A percentile compares a stretch with the other conserved stretches of the same genome.
Conservation (phyloP, 345 rosid genomes). For the Euphorbia peplus region DNA sequence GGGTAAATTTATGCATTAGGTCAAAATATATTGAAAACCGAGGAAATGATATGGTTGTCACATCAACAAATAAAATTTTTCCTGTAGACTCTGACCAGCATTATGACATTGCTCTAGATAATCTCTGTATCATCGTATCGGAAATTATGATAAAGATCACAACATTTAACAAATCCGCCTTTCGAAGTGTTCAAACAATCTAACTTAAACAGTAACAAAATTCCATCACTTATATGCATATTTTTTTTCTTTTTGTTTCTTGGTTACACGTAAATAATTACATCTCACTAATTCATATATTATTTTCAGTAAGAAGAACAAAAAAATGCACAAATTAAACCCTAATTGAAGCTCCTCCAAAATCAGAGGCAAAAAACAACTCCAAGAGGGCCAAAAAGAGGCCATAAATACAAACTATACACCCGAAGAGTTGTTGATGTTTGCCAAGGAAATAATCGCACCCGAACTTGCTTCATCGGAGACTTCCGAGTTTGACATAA, state of each 20-base stretch:
- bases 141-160: too few relatives aligned
- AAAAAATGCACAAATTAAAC: conserved; percentile 18
- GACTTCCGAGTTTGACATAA: conserved; percentile 46
- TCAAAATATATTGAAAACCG: too few relatives aligned
- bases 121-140: too few relatives aligned
- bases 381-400: background rate
- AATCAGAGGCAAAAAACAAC: conserved; percentile 23
- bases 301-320: background rate
- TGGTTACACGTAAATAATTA: conserved; percentile 8
- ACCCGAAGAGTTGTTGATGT: conserved; percentile 52
- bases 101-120: too few relatives aligned
- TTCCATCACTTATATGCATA: background rate
- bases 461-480: conserved; percentile 55
- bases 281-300: background rate
- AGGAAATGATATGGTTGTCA: too few relatives aligned
- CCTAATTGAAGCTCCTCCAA: conserved; percentile 2
- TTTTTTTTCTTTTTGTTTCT: background rate
- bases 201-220: background rate
- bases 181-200: too few relatives aligned
- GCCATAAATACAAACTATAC: conserved; percentile 14
- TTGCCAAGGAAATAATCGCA: conserved; percentile 70
- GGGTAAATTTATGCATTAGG: too few relatives aligned
- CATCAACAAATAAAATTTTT: too few relatives aligned
- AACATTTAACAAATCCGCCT: too few relatives aligned
- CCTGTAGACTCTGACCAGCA: too few relatives aligned